phyloP scores from a whole-genome alignment of 352 stramenopile genomes.

The Globisporangium radiosum region DNA sequence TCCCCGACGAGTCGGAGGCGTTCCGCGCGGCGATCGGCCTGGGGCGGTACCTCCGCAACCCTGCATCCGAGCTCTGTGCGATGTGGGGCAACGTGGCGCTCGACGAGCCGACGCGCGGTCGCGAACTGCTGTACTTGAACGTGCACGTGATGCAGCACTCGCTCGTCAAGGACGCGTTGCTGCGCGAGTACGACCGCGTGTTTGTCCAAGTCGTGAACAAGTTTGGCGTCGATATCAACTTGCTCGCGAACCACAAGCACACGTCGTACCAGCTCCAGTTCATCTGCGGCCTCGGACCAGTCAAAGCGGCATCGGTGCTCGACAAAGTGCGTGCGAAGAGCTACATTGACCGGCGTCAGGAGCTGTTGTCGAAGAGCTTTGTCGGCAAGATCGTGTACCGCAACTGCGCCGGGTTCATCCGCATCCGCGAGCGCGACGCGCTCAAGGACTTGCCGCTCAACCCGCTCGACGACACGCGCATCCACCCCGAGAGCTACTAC shows the following conservation, averaged over 20 bases:
- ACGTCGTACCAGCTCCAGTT: conserved; percentile 85
- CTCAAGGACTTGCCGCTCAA: conserved; percentile 82
- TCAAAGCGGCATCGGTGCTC: conserved; percentile 75
- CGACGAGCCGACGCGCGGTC: conserved; percentile 69
- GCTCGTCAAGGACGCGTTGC: conserved; percentile 75
- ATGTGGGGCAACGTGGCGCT: conserved; percentile 83
- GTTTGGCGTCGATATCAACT: conserved; percentile 84
- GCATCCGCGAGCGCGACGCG: conserved; percentile 81
- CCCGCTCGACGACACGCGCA: conserved; percentile 81
- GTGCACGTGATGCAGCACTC: conserved; percentile 84
- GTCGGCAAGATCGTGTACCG: conserved; percentile 84
- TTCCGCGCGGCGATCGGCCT: conserved; percentile 75
- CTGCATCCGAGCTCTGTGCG: conserved; percentile 73
- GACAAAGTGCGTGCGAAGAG: conserved; percentile 82
- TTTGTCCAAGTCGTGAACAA: conserved; percentile 86
- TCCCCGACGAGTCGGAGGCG: conserved; percentile 76
- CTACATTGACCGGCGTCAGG: conserved; percentile 81
- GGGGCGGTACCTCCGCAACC: conserved; percentile 79
- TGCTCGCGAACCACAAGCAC: conserved; percentile 86
- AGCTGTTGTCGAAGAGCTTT: conserved; percentile 78
- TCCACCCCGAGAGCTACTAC: conserved; percentile 88
- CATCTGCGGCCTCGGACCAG: conserved; percentile 75
- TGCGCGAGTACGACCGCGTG: conserved; percentile 83
- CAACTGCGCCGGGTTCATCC: conserved; percentile 84
- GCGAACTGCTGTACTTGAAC: conserved; percentile 81